Base-by-base conservation (phyloP, 208 protist genomes). In the Polymyxa betae region DNA sequence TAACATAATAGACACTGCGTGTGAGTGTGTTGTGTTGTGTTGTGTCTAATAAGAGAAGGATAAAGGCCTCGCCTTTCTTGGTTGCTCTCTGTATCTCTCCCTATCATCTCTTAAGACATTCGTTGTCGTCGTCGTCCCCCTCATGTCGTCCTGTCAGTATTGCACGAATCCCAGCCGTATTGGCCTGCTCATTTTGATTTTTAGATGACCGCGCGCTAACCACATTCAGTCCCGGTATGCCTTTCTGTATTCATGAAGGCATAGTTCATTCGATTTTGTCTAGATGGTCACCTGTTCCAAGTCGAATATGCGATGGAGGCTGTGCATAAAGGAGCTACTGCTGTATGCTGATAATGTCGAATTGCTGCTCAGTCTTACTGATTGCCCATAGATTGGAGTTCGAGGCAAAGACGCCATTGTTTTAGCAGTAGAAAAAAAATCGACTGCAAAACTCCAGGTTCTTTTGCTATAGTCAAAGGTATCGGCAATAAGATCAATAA, bases 251-350 rank as follows among this genome's bases (percentile, higher is more conserved):
- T 29, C 24, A 29, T 60, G 12, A 60, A 29, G 49, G 5, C 24
- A 60, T 29, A 60, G 12, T 5, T 60, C 24, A 60, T 29, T 5
- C 12, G 12, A 24, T 29, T 29, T 29, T 24, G 24, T 29, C 24
- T 60, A n/a, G 98, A 99, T 96, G 99, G 99, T 38, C 98, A 99
- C 91, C 95, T 99, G 12, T 99, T 99, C 93, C 99, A 99, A 95
- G 98, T 99, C 16, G 98, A 99, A 94, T 99, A 99, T 93, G 99
- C 99, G 40, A 95, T 99, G 91, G 98, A 99, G 93, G 98, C 98
- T 38, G 99, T 99, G 5, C 96, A 98, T 91, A 99, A 99, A 93
- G 99, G 97, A 88, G 96, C 94, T 0, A 97, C 96, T n/a, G 96
- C 96, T 40, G 96, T 97, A 87, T 20, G 5, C 12, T 60, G 24